Conservation (phyloP, 768 basidiomycete genomes). For the Trametes villosa region DNA sequence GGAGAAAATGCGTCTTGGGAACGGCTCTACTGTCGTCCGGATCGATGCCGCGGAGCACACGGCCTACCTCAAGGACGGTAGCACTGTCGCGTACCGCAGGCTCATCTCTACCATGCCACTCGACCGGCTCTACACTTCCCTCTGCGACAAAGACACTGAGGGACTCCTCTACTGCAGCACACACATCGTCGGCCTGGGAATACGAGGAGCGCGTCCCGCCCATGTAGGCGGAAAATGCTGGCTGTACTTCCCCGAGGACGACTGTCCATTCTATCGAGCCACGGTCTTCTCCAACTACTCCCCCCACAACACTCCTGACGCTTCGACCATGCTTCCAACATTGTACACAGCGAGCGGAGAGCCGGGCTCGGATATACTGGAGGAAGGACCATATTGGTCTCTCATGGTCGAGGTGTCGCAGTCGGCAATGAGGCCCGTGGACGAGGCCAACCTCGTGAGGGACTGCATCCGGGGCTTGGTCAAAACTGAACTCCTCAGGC, state of each 20-base stretch:
- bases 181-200: not conserved
- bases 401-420: not conserved
- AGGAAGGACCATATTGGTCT: not conserved
- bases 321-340: not conserved
- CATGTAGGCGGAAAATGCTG: not conserved
- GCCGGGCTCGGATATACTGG: not conserved
- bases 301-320: not conserved
- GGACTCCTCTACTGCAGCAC: not conserved
- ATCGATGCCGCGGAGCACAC: not conserved
- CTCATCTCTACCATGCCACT: not conserved
- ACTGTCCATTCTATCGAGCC: not conserved
- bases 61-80: not conserved
- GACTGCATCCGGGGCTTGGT: not conserved
- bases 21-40: not conserved
- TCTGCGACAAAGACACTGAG: not conserved
- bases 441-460: not conserved
- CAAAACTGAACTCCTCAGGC: not conserved
- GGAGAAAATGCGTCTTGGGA: not conserved
- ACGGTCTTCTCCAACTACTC: not conserved
- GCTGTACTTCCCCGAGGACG: not conserved
- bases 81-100: not conserved
- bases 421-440: not conserved
- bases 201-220: not conserved
- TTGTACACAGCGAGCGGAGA: not conserved
- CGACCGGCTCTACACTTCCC: not conserved